Evolutionary conservation across 2,329 filamentous ascomycete species (phyloP), one percentile per base, ranked within the genome.

Genomic region (Ceratocystis colombiana): DNA sequence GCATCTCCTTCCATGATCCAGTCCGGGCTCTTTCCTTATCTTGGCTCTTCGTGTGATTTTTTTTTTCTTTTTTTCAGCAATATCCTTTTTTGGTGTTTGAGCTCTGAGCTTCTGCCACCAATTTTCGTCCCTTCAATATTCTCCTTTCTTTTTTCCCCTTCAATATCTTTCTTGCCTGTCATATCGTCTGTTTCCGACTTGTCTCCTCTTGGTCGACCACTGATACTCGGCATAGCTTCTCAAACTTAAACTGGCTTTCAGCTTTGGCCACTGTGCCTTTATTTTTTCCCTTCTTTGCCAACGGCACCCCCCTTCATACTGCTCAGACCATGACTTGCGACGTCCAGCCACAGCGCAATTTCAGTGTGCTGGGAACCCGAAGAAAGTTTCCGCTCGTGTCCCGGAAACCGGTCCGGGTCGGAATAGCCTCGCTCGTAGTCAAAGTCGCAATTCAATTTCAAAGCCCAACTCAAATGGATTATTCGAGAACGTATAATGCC

Each of bases 381-480:
- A 71, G 73, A 66, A 72, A 72, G 50, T 74, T 74, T 66, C 72
- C 72, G 41, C 72, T 74, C 20, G 69, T 74, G 53, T 70, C 70
- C 68, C 71, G 71, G 59, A 67, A 67, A 61, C n/a, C 33, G 41
- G 30, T 50, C 53, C 59, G 61, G 15, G 12, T 44, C 50, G 41
- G 62, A 25, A 41, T 66, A 66, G 25, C 63, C 63, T 67, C 68
- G 25, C 72, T 82, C 33, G 73, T 75, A 41, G 75, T 81, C 17
- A 75, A 77, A 30, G 75, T 80, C 64, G 76, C 76, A 37, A 74
- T 80, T 70, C 76, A 74, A 61, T 82, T 81, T 70, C 76, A 77
- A 62, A 75, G 76, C 46, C 79, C 78, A 5, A 71, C 77, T 61
- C 74, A 77, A 57, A 75, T 76, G 63, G 74, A 76, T 28, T 79